phyloP scores from a whole-genome alignment of 2,329 filamentous ascomycete species.

The Phoma sp. region DNA sequence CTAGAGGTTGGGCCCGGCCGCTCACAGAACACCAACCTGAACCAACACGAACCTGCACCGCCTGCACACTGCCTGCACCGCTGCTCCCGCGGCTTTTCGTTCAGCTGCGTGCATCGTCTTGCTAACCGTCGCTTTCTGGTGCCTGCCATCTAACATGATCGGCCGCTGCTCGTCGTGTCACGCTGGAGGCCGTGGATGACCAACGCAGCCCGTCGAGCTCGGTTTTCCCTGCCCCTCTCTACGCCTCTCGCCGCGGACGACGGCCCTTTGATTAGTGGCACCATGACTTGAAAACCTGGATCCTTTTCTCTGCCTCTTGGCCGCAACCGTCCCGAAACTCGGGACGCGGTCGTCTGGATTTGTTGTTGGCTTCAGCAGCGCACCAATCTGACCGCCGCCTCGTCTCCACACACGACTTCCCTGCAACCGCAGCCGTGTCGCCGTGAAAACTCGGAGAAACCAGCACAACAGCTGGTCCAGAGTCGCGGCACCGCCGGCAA shows the following conservation, averaged over 20 bases:
- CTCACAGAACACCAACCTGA: constrained; percentile 4
- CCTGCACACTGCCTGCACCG: constrained; percentile 3
- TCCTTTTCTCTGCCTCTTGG: constrained; percentile 3
- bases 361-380: constrained; percentile 11
- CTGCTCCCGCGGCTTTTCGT: background rate
- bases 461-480: constrained; percentile 3
- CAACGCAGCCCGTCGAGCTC: constrained; percentile 1
- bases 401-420: constrained; percentile 13
- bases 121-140: background rate
- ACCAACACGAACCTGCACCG: background rate
- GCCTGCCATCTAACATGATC: background rate
- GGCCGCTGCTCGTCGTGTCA: no score
- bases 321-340: constrained; percentile 9
- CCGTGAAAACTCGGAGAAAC: constrained; percentile 13
- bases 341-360: constrained; percentile 1
- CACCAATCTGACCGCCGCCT: constrained; percentile 14
- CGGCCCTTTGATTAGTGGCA: constrained; percentile 6
- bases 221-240: constrained; percentile 11
- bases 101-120: background rate
- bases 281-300: constrained; percentile 3
- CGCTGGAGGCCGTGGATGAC: constrained; percentile 8
- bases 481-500: background rate
- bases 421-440: constrained; percentile 5
- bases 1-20: constrained; percentile 10
- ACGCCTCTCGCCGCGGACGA: constrained; percentile 10